These are phyloP conservation scores for Pouteria glomerata DNA, from an alignment of 148 eudicot genomes.

Conservation along the genomic window DNA sequence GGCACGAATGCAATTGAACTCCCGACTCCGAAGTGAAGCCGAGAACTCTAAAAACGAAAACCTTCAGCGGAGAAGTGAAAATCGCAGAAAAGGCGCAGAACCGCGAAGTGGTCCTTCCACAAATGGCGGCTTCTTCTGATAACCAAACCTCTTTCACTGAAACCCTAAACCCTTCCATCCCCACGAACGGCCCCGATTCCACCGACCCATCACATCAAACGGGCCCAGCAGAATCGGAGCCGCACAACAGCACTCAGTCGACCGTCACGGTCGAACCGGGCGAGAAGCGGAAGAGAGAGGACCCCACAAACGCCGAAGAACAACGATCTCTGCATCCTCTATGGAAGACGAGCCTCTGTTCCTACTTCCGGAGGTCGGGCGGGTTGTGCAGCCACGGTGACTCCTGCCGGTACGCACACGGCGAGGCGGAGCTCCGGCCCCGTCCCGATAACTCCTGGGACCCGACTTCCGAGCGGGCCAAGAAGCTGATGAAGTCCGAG, in stretches of 20 bases:
- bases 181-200: slow-evolving; percentile 15
- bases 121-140: slow-evolving; percentile 13
- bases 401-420: slow-evolving; percentile 70
- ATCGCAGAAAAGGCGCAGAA: not conserved
- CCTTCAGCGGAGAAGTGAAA: too few species aligned
- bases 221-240: slow-evolving; percentile 1
- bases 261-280: slow-evolving; percentile 16
- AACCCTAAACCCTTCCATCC: slow-evolving; percentile 38
- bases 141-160: slow-evolving; percentile 18
- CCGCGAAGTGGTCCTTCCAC: not conserved
- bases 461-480: slow-evolving; percentile 76
- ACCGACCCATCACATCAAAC: slow-evolving; percentile 14
- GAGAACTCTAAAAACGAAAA: too few species aligned
- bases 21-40: too few species aligned
- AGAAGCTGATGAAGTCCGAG: slow-evolving; percentile 42
- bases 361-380: slow-evolving; percentile 55
- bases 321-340: slow-evolving; percentile 39
- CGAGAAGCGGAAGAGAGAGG: slow-evolving; percentile 64
- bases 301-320: slow-evolving; percentile 14
- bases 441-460: slow-evolving; percentile 84
- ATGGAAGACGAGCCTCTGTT: slow-evolving; percentile 84
- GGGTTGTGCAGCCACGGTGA: slow-evolving; percentile 81
- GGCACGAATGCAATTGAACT: too few species aligned
- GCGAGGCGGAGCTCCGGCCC: slow-evolving; percentile 67
- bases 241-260: slow-evolving; percentile 4